Conservation (phyloP, 495 filamentous ascomycete species). For the Neurospora pannonica region DNA sequence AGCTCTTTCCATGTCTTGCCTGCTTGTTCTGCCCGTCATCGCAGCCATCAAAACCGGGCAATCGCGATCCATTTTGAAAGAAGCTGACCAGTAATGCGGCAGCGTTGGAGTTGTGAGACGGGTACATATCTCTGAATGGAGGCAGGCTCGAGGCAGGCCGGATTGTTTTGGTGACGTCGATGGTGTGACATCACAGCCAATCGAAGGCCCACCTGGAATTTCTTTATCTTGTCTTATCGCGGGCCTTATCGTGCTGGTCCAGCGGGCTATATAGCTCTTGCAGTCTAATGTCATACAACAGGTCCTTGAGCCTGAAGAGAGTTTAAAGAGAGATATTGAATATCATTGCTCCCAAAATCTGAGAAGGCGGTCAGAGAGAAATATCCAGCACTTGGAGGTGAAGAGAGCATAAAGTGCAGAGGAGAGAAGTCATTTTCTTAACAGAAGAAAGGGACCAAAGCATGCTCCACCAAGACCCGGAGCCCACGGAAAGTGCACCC, state of each 20-base stretch:
- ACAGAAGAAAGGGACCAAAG: not conserved
- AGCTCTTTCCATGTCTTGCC: not conserved
- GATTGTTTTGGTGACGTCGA: not conserved
- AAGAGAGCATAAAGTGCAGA: not conserved
- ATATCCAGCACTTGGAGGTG: not conserved
- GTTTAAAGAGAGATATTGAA: not conserved
- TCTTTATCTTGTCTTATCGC: not conserved
- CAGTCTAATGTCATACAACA: not conserved
- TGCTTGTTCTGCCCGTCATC: not conserved
- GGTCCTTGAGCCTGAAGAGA: not conserved
- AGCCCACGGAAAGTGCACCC: not conserved
- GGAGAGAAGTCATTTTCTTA: not conserved
- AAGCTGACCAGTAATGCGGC: not conserved
- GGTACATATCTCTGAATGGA: not conserved
- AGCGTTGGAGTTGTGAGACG: not conserved
- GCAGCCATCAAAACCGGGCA: not conserved
- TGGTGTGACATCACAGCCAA: not conserved
- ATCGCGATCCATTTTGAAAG: not conserved
- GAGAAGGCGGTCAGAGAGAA: not conserved
- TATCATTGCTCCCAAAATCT: not conserved
- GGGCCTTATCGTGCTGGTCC: not conserved
- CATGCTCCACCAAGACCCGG: not conserved
- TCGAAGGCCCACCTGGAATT: not conserved
- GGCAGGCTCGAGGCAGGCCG: not conserved
- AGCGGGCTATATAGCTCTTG: not conserved